phyloP scores from a whole-genome alignment of 2,329 filamentous ascomycete genomes.

The Monilinia vaccinii-corymbosi region DNA sequence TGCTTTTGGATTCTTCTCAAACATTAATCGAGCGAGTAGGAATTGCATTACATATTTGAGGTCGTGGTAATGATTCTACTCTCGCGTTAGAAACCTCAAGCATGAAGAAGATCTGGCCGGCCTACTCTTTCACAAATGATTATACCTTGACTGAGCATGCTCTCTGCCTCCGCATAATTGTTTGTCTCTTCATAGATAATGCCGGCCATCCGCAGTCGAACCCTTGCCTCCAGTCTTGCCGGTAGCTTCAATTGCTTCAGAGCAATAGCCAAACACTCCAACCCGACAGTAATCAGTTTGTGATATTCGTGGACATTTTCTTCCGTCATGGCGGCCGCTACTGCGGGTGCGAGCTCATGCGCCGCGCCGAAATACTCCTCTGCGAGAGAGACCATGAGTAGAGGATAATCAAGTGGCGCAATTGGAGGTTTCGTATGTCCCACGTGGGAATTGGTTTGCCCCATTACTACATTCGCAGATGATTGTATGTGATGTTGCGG shows the following conservation, averaged over 20 bases:
- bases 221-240: constrained; percentile 58
- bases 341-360: constrained; percentile 41
- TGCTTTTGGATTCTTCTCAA: constrained; percentile 61
- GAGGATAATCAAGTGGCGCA: constrained; percentile 17
- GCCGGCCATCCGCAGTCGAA: constrained; percentile 62
- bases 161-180: constrained; percentile 65
- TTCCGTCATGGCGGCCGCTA: constrained; percentile 42
- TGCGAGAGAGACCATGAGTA: constrained; percentile 57
- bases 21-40: constrained; percentile 59
- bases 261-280: constrained; percentile 63
- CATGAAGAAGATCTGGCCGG: not conserved
- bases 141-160: constrained; percentile 61
- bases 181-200: constrained; percentile 66
- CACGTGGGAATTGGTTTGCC: constrained; percentile 9
- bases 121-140: constrained; percentile 56
- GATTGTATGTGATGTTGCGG: not conserved
- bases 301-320: constrained; percentile 56
- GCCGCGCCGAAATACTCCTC: constrained; percentile 68
- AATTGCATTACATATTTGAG: constrained; percentile 73
- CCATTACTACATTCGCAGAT: constrained; percentile 4
- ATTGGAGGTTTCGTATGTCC: constrained; percentile 2
- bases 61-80: constrained; percentile 49
- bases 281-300: constrained; percentile 60
- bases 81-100: not conserved
- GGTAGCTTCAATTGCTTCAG: constrained; percentile 51